Evolutionary conservation across 305 asterid genomes (phyloP).

Genomic region (Rubia balearica): DNA sequence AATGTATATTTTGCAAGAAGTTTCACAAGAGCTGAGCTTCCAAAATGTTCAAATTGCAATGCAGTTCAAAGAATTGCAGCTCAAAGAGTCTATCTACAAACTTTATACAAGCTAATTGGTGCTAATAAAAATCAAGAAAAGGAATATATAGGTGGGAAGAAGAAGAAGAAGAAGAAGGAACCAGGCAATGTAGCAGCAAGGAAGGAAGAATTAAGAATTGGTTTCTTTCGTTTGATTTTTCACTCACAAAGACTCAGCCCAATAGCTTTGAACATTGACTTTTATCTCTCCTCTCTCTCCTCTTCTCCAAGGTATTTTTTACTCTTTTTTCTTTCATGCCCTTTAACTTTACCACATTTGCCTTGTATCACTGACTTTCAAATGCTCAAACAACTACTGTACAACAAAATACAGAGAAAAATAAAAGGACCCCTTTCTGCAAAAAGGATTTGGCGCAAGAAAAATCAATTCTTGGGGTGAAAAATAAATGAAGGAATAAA

Average conservation of each 20-base stretch:
- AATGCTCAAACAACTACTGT: neutral
- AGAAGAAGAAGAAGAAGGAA: conserved; percentile 5
- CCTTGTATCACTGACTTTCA: conserved; percentile 29
- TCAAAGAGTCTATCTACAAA: neutral
- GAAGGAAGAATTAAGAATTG: conserved; percentile 13
- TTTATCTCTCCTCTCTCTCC: conserved; percentile 16
- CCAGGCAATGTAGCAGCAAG: conserved; percentile 12
- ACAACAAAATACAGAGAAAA: neutral
- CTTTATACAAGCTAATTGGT: conserved; percentile 15
- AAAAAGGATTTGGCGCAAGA: neutral
- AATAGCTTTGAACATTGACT: conserved; percentile 61
- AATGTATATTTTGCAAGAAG: conserved; percentile 19
- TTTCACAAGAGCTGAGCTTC: conserved; percentile 10
- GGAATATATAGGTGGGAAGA: conserved; percentile 6
- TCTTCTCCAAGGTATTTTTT: neutral
- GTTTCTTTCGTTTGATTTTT: conserved; percentile 34
- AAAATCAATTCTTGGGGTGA: no score
- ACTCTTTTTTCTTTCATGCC: conserved; percentile 20
- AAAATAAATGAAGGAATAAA: no score
- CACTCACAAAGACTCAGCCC: conserved; percentile 24
- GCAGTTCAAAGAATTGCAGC: neutral
- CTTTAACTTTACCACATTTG: conserved; percentile 40
- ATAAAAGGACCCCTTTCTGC: neutral
- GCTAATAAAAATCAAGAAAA: conserved; percentile 9
- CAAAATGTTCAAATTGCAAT: conserved; percentile 16